Conservation (phyloP, 2,329 filamentous ascomycete genomes). For the Scytalidium lignicola region DNA sequence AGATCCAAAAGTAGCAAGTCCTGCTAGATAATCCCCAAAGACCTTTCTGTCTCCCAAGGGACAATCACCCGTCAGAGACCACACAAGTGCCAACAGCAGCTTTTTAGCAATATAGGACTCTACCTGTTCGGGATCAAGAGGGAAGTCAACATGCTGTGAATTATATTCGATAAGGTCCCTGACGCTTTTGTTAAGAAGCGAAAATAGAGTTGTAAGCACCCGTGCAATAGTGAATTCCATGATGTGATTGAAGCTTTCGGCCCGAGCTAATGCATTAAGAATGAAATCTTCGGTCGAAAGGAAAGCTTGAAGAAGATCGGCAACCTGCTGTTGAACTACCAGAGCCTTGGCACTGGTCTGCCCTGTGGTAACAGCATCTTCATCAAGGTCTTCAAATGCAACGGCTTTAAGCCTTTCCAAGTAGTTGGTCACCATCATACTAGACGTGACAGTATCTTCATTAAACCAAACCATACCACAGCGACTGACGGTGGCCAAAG, state of each 20-base stretch:
- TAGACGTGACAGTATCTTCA: constrained; percentile 88
- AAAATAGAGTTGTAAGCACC: constrained; percentile 89
- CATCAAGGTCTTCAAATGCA: constrained; percentile 91
- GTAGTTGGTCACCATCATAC: constrained; percentile 91
- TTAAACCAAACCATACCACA: constrained; percentile 99
- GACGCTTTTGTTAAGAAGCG: constrained; percentile 88
- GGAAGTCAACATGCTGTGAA: constrained; percentile 87
- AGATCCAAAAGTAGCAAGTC: constrained; percentile 79
- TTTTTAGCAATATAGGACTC: constrained; percentile 92
- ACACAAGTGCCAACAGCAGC: constrained; percentile 84
- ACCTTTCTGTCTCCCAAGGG: constrained; percentile 79
- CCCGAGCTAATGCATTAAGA: constrained; percentile 68
- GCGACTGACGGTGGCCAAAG: constrained; percentile 95
- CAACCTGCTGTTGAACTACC: constrained; percentile 71
- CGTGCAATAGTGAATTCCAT: constrained; percentile 96
- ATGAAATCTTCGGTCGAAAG: constrained; percentile 79
- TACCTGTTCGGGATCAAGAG: constrained; percentile 82
- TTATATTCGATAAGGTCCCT: constrained; percentile 95
- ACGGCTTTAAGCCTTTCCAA: constrained; percentile 76
- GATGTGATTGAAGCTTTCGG: constrained; percentile 81
- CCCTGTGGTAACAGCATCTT: constrained; percentile 75
- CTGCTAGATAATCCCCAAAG: constrained; percentile 81
- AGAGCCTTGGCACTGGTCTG: constrained; percentile 74
- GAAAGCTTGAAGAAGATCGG: constrained; percentile 70
- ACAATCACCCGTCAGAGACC: constrained; percentile 94